Evolutionary conservation across 108 stramenopile genomes (phyloP).

Genomic region (Skeletonema menzelii): DNA sequence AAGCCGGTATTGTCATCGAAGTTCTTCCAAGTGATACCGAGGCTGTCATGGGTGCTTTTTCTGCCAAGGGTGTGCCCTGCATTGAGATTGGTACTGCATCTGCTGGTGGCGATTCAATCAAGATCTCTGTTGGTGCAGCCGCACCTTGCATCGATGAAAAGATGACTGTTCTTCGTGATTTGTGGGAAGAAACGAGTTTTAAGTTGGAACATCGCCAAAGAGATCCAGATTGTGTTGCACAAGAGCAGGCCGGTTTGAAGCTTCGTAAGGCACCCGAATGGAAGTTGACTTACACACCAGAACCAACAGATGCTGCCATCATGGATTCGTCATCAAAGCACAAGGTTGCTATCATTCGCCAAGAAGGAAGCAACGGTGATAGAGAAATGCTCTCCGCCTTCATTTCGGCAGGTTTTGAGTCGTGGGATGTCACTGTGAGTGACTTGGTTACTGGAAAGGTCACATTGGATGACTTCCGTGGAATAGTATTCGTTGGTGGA

Average conservation of each 20-base stretch:
- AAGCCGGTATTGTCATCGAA: conserved; percentile 94
- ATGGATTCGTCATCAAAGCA: conserved; percentile 75
- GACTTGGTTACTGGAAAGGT: conserved; percentile 82
- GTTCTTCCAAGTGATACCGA: conserved; percentile 59
- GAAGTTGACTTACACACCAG: conserved; percentile 82
- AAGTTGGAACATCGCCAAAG: conserved; percentile 93
- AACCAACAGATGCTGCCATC: conserved; percentile 63
- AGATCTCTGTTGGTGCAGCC: conserved; percentile 78
- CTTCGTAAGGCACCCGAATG: conserved; percentile 80
- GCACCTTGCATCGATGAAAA: conserved; percentile 77
- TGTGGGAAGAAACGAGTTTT: conserved; percentile 99
- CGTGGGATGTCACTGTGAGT: conserved; percentile 95
- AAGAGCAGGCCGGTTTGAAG: conserved; percentile 90
- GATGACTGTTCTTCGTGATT: conserved; percentile 89
- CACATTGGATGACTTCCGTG: conserved; percentile 88
- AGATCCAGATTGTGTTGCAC: conserved; percentile 90
- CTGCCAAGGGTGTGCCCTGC: conserved; percentile 65
- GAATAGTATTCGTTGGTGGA: conserved; percentile 97
- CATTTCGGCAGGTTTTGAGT: conserved; percentile 93
- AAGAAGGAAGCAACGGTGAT: conserved; percentile 99
- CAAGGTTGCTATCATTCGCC: conserved; percentile 95
- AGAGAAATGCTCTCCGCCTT: conserved; percentile 98
- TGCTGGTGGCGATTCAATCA: conserved; percentile 74
- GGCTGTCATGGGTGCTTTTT: conserved; percentile 72
- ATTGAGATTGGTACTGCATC: conserved; percentile 82